Evolutionary conservation across 805 yeast species (phyloP), one percentile per base, ranked within the genome.

Genomic region (Saccharomycopsis selenospora): DNA sequence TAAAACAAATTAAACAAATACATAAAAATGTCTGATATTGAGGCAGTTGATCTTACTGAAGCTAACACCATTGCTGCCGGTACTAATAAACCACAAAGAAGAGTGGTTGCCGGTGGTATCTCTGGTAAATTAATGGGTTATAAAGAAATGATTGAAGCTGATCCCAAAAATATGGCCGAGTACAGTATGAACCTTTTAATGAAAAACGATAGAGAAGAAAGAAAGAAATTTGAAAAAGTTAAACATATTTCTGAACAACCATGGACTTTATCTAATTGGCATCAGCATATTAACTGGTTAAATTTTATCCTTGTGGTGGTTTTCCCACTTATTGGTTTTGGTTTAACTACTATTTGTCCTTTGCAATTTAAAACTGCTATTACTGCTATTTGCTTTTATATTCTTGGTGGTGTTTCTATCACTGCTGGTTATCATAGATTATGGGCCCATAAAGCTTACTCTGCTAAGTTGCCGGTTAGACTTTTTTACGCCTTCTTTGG

Each of bases 61-160:
- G 87, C 89, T 52, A 85, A 83, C 64, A 79, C 86, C 42, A 74
- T 85, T 53, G 95, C 95, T 14, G 85, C 93, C 8, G 95, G 95
- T 56, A 77, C 86, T 47, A 79, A 84, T 70, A 82, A 80, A 62
- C 74, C 77, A 58, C 71, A 72, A 48, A 79, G 78, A 46, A 75
- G 91, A 66, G 79, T 84, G 45, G 91, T 84, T 43, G 89, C 89
- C 49, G 85, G 89, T 17, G 84, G 84, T 47, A 65, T 78, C 42
- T 84, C 89, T 44, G 93, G 93, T 36, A 70, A 70, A 43, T 68
- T 85, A 59, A 85, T 85, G 95, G 95, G 95, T 30, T 82, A 91
- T 44, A 83, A 84, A 61, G 75, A 77, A 38, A 72, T 84, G 73
- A 82, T 81, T 20, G 69, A 72, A 36, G 80, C 82, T 23, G 78